Percentiles rank a stretch among this genome's conserved stretches.
phyloP scores from a whole-genome alignment of 305 asterid genomes.

The Fraxinus angustifolia region DNA sequence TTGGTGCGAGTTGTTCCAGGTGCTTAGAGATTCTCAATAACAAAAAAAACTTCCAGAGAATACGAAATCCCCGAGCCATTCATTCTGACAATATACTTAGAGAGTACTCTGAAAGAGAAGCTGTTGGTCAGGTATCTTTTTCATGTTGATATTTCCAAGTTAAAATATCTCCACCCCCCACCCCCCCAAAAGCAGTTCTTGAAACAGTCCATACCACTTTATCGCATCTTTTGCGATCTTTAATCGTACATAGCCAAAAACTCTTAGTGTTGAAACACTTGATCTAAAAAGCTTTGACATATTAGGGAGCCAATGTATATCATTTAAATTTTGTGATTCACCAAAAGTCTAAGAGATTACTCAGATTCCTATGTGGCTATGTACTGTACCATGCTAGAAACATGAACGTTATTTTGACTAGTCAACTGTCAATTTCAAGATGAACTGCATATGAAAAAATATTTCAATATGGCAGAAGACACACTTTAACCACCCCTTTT shows the following conservation, averaged over 20 bases:
- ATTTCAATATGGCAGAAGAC: slow-evolving; percentile 9
- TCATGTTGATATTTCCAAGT: background rate
- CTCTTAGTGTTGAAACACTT: background rate
- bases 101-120: slow-evolving; percentile 84
- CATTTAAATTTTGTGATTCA: background rate
- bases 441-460: background rate
- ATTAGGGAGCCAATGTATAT: background rate
- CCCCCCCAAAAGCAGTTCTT: background rate
- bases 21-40: slow-evolving; percentile 85
- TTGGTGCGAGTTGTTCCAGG: slow-evolving; percentile 96
- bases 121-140: slow-evolving; percentile 77
- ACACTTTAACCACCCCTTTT: slow-evolving; percentile 21
- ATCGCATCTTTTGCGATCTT: background rate
- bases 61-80: slow-evolving; percentile 89
- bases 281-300: background rate
- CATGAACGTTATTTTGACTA: background rate
- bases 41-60: slow-evolving; percentile 64
- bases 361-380: background rate
- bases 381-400: slow-evolving; percentile 11
- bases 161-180: background rate
- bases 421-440: background rate
- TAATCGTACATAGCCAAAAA: background rate
- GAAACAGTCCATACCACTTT: background rate
- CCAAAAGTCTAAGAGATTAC: background rate
- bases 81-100: slow-evolving; percentile 73